Percentiles rank a stretch among this genome's conserved stretches.
phyloP scores from a whole-genome alignment of 2,329 filamentous ascomycete species.

The Diaporthe citrichinensis region DNA sequence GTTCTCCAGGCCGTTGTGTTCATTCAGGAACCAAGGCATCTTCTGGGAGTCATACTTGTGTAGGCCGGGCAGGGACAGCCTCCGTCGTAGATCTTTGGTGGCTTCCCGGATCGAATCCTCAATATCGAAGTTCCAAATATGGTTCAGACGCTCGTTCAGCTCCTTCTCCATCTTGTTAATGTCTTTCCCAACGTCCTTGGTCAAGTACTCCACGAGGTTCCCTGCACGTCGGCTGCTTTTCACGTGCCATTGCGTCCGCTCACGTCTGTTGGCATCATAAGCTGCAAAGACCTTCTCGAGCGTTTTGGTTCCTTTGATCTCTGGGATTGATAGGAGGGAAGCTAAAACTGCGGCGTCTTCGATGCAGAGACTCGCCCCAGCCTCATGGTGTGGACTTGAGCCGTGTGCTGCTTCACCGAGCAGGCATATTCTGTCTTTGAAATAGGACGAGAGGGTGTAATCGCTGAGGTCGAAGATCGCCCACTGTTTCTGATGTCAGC shows the following conservation, averaged over 20 bases:
- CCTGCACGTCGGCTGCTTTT: slow-evolving; percentile 62
- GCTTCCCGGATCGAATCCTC: slow-evolving; percentile 36
- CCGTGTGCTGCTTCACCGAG: slow-evolving; percentile 76
- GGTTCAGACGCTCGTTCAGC: slow-evolving; percentile 33
- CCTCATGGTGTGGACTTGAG: slow-evolving; percentile 71
- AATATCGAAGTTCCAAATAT: slow-evolving; percentile 38
- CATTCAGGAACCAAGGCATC: slow-evolving; percentile 39
- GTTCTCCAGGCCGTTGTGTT: slow-evolving; percentile 34
- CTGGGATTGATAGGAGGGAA: slow-evolving; percentile 60
- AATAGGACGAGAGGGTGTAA: slow-evolving; percentile 58
- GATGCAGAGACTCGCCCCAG: slow-evolving; percentile 71
- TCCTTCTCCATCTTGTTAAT: slow-evolving; percentile 52
- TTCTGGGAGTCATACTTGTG: slow-evolving; percentile 36
- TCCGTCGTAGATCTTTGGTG: slow-evolving; percentile 36
- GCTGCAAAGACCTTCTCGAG: slow-evolving; percentile 62
- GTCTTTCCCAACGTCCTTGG: slow-evolving; percentile 54
- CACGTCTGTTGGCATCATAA: slow-evolving; percentile 64
- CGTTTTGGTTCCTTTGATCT: slow-evolving; percentile 50
- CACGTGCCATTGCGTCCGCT: slow-evolving; percentile 64
- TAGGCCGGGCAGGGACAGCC: slow-evolving; percentile 33
- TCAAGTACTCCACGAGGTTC: slow-evolving; percentile 60
- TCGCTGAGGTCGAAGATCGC: slow-evolving; percentile 62
- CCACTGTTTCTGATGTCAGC: slow-evolving; percentile 52
- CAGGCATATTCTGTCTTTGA: slow-evolving; percentile 60
- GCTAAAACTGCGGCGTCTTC: slow-evolving; percentile 64